Conservation (phyloP, 306 rosid genomes). For the Ceratonia siliqua region DNA sequence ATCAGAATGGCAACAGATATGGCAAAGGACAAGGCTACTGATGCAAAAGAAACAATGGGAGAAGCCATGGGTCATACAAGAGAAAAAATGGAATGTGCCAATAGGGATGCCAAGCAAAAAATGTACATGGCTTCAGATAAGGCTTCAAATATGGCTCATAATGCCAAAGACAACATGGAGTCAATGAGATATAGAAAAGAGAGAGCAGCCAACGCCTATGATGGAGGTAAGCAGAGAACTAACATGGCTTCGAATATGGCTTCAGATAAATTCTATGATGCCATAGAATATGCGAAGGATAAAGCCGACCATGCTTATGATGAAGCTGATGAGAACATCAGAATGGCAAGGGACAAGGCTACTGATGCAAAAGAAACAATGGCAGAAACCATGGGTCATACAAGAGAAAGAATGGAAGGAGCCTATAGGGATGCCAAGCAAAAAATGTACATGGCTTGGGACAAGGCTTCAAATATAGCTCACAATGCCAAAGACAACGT, state of each 20-base stretch:
- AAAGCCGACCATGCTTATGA: neutral
- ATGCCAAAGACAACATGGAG: constrained; percentile 31
- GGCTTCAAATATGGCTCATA: constrained; percentile 26
- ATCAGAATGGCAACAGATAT: constrained; percentile 26
- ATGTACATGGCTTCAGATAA: constrained; percentile 27
- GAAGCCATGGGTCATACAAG: neutral
- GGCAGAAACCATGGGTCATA: neutral
- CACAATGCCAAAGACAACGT: constrained; percentile 20
- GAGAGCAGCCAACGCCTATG: neutral
- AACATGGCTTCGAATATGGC: neutral
- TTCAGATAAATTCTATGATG: constrained; percentile 26
- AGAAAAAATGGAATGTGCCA: constrained; percentile 24
- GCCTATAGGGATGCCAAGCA: constrained; percentile 17
- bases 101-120: constrained; percentile 19
- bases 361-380: too few species aligned
- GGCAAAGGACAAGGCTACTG: neutral
- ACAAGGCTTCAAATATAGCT: constrained; percentile 6
- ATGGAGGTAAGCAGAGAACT: neutral
- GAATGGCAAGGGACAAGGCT: too few species aligned
- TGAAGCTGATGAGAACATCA: too few species aligned
- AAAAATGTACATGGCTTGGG: constrained; percentile 19
- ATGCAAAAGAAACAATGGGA: constrained; percentile 19
- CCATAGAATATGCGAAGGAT: neutral
- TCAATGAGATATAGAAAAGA: neutral
- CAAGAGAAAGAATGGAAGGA: neutral